phyloP scores from a whole-genome alignment of 2,329 filamentous ascomycete species.

The Beauveria sp. region DNA sequence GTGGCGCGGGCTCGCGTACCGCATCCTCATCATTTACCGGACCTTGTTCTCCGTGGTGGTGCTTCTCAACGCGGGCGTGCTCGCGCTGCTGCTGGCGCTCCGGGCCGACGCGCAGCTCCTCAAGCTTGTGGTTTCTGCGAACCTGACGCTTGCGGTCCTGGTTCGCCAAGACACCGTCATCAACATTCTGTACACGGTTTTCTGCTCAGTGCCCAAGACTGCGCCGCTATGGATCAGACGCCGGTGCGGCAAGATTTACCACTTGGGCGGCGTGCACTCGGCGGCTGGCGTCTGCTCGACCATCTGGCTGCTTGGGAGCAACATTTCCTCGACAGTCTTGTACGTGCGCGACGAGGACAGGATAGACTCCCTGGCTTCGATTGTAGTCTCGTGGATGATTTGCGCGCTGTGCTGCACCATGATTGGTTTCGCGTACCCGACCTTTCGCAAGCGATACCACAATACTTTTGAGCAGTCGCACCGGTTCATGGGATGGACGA shows the following conservation, averaged over 20 bases:
- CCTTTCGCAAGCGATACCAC: constrained; percentile 54
- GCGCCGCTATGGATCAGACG: constrained; percentile 41
- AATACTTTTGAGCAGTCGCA: constrained; percentile 64
- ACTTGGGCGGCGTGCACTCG: constrained; percentile 44
- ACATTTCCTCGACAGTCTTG: constrained; percentile 28
- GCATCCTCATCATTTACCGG: constrained; percentile 46
- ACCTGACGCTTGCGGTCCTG: constrained; percentile 41
- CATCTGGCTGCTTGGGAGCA: constrained; percentile 40
- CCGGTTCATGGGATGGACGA: constrained; percentile 65
- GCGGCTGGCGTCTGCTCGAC: constrained; percentile 41
- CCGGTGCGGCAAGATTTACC: constrained; percentile 43
- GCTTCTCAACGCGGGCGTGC: constrained; percentile 41
- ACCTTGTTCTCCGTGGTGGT: constrained; percentile 47
- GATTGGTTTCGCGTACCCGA: constrained; percentile 55
- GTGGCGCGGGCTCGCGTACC: constrained; percentile 32
- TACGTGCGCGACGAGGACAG: constrained; percentile 13
- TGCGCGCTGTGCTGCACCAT: constrained; percentile 50
- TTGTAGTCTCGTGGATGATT: constrained; percentile 49
- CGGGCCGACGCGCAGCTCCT: constrained; percentile 29
- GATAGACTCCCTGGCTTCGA: constrained; percentile 23
- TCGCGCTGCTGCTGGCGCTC: constrained; percentile 33
- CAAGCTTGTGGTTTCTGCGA: constrained; percentile 36
- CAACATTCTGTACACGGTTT: constrained; percentile 40
- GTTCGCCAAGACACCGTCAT: constrained; percentile 47
- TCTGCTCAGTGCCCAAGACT: constrained; percentile 36